Base-by-base conservation (phyloP, 805 yeast species). In the Saccharomycopsis fermentans region DNA sequence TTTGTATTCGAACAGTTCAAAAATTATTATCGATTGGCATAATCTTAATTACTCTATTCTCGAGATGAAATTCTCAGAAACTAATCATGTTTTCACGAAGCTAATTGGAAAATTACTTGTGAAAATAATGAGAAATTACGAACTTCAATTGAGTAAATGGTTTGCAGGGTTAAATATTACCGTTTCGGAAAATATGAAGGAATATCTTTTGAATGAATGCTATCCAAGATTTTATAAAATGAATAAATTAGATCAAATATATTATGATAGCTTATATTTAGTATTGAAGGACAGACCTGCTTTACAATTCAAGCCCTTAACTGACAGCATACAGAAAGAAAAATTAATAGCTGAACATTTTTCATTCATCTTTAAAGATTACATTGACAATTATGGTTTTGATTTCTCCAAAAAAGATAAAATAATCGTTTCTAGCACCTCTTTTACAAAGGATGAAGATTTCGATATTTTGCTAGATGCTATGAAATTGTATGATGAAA, bases 381-480 rank as follows among this genome's bases (percentile, higher is more conserved):
- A 63, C 47, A 32, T 57, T 11, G 47, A 27, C 6, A 50, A 52
- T n/a, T 4, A 27, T 17, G 36, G 26, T 12, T 57, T 57, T 35
- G 55, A 53, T 17, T 54, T 57, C 8, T 24, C 14, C 6, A 57
- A 63, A 0, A 68, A 63, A 6, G 72, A 84, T 66, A 82, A 82
- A 63, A 74, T 92, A n/a, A 64, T 94, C 14, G 81, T 92, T 3
- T 84, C 92, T 0, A 86, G 97, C 0, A 92, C 99, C 0, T 90
- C 97, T 0, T 94, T 90, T 69, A 92, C 99, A 0, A 94, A 95
- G 0, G 99, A 94, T 70, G 99, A 94, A 70, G 96, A 94, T 68
- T 82, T 94, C 58, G 73, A 73, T 26, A 71, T 87, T 39, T 71
- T 94, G 17, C 72, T 92, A 17, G 81, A 83, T 11, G 90, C 96